Conservation (phyloP, 352 stramenopile species). For the Thalassiosira hispida region DNA sequence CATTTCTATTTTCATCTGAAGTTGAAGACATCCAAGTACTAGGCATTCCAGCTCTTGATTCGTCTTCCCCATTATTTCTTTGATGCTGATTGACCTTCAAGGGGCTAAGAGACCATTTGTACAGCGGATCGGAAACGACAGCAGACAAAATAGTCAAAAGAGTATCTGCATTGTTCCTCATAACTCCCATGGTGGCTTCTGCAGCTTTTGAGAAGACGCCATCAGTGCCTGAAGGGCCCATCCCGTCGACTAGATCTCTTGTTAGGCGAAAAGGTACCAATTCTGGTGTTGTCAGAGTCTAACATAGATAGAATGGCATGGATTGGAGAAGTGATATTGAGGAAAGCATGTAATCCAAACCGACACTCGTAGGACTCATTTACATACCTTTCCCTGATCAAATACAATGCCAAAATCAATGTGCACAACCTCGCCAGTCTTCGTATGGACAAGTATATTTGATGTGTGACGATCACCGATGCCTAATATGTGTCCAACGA, state of each 20-base stretch:
- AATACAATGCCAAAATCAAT: slow-evolving; percentile 99
- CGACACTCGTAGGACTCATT: background rate
- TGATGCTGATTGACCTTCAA: slow-evolving; percentile 88
- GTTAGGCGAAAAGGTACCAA: slow-evolving; percentile 99
- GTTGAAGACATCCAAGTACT: slow-evolving; percentile 13
- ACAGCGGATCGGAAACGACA: slow-evolving; percentile 98
- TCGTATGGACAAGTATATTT: slow-evolving; percentile 98
- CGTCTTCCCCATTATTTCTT: slow-evolving; percentile 49
- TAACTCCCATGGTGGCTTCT: slow-evolving; percentile 90
- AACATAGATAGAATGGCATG: background rate
- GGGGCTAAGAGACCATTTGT: slow-evolving; percentile 95
- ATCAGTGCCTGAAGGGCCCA: slow-evolving; percentile 95
- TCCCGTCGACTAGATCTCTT: slow-evolving; percentile 98
- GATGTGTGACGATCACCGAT: slow-evolving; percentile 98
- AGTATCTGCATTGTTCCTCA: slow-evolving; percentile 92
- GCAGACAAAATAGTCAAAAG: slow-evolving; percentile 99
- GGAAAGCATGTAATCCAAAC: slow-evolving; percentile 2
- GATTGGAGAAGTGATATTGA: slow-evolving; percentile 7
- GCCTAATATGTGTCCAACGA: slow-evolving; percentile 88
- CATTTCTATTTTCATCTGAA: slow-evolving; percentile 76
- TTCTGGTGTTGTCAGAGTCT: slow-evolving; percentile 90
- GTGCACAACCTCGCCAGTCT: slow-evolving; percentile 97
- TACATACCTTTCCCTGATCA: slow-evolving; percentile 91
- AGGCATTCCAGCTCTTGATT: slow-evolving; percentile 19
- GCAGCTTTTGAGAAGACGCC: slow-evolving; percentile 95